Conservation (phyloP, 2,329 filamentous ascomycete genomes). For the Penicillium sp. region DNA sequence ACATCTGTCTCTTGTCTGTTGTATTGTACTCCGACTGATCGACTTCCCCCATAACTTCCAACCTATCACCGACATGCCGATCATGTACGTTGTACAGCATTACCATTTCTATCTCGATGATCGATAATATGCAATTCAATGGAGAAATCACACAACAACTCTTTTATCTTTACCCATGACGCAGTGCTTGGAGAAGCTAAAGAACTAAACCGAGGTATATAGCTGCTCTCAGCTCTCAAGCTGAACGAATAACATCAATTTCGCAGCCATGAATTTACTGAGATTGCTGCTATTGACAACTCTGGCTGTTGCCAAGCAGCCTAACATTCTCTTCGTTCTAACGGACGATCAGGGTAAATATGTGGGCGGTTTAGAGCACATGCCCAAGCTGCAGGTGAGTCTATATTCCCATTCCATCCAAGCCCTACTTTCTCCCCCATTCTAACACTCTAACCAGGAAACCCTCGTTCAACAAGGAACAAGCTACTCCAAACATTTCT, state of each 20-base stretch:
- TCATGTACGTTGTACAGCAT: neutral
- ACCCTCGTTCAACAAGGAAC: no score
- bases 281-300: no score
- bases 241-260: neutral
- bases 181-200: neutral
- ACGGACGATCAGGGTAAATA: no score
- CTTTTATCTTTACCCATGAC: neutral
- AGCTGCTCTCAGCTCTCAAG: neutral
- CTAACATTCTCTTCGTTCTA: no score
- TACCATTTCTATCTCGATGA: neutral
- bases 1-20: neutral
- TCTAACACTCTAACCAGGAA: no score
- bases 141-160: conserved; percentile 21
- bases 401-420: no score
- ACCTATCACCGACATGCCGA: neutral
- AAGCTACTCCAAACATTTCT: no score
- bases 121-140: conserved; percentile 19
- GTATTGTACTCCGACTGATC: neutral
- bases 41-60: neutral
- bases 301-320: no score
- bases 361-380: no score
- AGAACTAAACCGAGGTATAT: conserved; percentile 2
- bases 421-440: no score
- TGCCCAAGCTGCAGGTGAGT: no score
- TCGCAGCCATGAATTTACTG: no score